Percentiles rank a stretch among this genome's conserved stretches.
Conservation (phyloP, 768 basidiomycete genomes). For the Clathrus columnatus region DNA sequence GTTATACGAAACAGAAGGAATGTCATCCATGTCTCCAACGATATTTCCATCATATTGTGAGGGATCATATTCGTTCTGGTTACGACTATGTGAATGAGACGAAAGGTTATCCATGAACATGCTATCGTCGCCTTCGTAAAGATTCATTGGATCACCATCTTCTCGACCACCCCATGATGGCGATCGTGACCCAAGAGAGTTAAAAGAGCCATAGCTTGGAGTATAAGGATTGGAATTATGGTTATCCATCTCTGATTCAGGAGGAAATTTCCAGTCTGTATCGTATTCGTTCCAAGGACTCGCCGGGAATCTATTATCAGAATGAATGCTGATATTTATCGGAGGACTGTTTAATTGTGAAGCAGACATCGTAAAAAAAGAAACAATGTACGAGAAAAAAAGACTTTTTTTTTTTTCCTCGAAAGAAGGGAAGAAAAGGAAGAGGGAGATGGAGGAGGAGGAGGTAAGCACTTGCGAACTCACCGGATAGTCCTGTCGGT, state of each 20-base stretch:
- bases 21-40: slow-evolving; percentile 39
- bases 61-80: slow-evolving; percentile 57
- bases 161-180: slow-evolving; percentile 18
- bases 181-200: slow-evolving; percentile 16
- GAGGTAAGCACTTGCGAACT: not conserved
- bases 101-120: not conserved
- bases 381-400: too few relatives aligned
- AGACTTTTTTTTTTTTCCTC: too few relatives aligned
- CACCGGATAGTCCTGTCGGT: not conserved
- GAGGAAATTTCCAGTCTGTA: slow-evolving; percentile 66
- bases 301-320: slow-evolving; percentile 1
- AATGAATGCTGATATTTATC: slow-evolving; percentile 3
- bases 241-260: slow-evolving; percentile 39
- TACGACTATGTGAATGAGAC: slow-evolving; percentile 21
- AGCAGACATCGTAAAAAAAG: not conserved
- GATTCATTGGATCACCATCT: slow-evolving; percentile 32
- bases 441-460: not conserved
- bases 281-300: slow-evolving; percentile 25
- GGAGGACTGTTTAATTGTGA: slow-evolving; percentile 1
- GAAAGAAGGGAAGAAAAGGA: not conserved
- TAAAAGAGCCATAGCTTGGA: slow-evolving; percentile 11
- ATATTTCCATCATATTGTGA: slow-evolving; percentile 59
- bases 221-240: slow-evolving; percentile 45
- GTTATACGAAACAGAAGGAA: slow-evolving; percentile 36
- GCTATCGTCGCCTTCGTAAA: slow-evolving; percentile 40